Conservation (phyloP, 2,329 filamentous ascomycete species). For the Cladorrhinum sp. region DNA sequence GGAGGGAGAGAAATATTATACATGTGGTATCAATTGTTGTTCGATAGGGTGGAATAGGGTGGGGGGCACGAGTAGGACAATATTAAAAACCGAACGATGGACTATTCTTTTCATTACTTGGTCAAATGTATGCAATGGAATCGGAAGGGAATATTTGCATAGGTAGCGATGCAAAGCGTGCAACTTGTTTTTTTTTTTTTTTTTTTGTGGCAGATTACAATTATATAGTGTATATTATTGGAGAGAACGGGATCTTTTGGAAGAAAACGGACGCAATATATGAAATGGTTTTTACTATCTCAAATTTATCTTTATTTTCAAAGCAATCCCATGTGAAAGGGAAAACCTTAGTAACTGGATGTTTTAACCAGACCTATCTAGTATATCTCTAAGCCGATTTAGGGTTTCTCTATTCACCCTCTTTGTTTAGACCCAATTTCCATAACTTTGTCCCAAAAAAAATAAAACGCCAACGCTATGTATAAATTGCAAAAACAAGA, state of each 20-base stretch:
- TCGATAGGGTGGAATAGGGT: not conserved
- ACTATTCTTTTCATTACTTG: not conserved
- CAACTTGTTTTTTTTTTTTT: not conserved
- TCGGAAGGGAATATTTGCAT: not conserved
- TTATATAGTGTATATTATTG: not conserved
- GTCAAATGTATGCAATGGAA: not conserved
- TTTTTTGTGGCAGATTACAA: not conserved
- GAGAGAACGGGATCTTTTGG: not conserved
- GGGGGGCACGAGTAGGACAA: not conserved
- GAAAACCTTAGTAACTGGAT: not conserved
- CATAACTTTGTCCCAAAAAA: slow-evolving; percentile 1
- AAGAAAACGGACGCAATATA: too few relatives aligned
- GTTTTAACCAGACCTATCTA: not conserved
- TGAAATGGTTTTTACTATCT: too few relatives aligned
- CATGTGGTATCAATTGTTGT: too few relatives aligned
- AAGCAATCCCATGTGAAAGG: too few relatives aligned
- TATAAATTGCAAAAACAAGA: slow-evolving; percentile 1
- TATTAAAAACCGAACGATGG: not conserved
- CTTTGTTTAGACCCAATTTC: not conserved
- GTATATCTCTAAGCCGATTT: not conserved
- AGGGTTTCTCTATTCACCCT: not conserved
- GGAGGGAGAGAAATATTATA: too few relatives aligned
- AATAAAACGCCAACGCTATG: slow-evolving; percentile 35
- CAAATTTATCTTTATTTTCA: too few relatives aligned
- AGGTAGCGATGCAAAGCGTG: not conserved